Percentiles rank a stretch among this genome's conserved stretches.
phyloP scores from a whole-genome alignment of 108 stramenopile genomes.

The Aurantiochytrium sp. region DNA sequence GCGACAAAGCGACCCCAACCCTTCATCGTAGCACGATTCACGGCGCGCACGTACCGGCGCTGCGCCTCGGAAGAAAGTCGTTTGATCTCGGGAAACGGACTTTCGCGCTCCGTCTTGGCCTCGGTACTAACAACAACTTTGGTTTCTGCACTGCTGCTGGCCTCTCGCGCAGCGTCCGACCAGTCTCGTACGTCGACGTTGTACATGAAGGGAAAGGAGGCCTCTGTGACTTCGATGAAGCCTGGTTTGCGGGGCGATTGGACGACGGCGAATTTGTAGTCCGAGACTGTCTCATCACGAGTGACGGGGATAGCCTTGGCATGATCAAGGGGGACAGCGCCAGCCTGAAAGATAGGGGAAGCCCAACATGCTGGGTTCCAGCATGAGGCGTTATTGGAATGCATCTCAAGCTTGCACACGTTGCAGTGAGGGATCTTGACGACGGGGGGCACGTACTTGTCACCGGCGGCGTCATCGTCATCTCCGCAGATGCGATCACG shows the following conservation, averaged over 20 bases:
- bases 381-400: neutral
- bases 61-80: neutral
- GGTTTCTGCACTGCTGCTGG: neutral
- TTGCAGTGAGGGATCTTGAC: neutral
- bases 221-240: constrained; percentile 6
- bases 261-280: neutral
- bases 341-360: neutral
- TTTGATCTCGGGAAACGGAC: neutral
- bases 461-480: neutral
- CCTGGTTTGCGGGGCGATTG: neutral
- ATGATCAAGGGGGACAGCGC: neutral
- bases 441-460: neutral
- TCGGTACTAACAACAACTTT: neutral
- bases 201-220: constrained; percentile 1
- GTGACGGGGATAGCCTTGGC: neutral
- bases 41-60: neutral
- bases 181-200: neutral
- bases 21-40: neutral
- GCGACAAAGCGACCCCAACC: constrained; percentile 11
- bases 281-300: neutral
- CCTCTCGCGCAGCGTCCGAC: neutral
- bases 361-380: constrained; percentile 9
- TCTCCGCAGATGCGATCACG: neutral
- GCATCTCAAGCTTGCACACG: constrained; percentile 1
- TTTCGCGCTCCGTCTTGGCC: neutral